phyloP scores from a whole-genome alignment of 2,329 filamentous ascomycete genomes.

The Nothomitra cinnamomea region DNA sequence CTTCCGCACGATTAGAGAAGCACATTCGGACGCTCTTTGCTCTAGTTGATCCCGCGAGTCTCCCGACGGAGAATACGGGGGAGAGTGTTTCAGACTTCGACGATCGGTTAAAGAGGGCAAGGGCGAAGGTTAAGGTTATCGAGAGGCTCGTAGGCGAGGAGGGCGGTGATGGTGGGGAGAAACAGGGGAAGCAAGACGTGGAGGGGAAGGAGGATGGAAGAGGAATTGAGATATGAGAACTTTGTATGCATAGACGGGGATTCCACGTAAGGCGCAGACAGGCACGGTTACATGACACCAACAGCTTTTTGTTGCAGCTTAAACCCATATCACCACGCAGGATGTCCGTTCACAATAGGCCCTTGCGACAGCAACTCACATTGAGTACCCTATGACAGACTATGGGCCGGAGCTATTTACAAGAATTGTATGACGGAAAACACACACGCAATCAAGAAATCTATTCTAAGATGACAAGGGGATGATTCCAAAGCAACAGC shows the following conservation, averaged over 20 bases:
- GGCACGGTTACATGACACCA: too few species aligned
- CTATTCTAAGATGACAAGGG: too few species aligned
- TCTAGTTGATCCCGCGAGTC: conserved; percentile 59
- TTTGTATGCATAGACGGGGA: not conserved
- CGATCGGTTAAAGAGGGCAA: conserved; percentile 67
- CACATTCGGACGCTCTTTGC: conserved; percentile 62
- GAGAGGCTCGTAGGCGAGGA: conserved; percentile 46
- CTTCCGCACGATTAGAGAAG: conserved; percentile 47
- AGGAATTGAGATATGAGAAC: not conserved
- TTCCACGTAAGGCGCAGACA: too few species aligned
- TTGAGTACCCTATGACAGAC: too few species aligned
- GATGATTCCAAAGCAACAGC: not conserved
- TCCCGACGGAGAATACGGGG: conserved; percentile 70
- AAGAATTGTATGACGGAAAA: too few species aligned
- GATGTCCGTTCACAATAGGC: too few species aligned
- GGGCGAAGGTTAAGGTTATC: conserved; percentile 71
- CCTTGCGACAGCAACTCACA: too few species aligned
- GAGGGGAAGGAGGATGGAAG: not conserved
- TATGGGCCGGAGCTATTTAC: too few species aligned
- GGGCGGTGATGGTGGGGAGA: not conserved
- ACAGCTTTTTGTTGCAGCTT: too few species aligned
- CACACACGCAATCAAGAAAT: too few species aligned
- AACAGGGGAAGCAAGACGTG: not conserved
- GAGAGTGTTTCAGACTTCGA: conserved; percentile 85
- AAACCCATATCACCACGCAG: too few species aligned